phyloP scores from a whole-genome alignment of 1,284 basidiomycete species.

The Ceratobasidium sp. region DNA sequence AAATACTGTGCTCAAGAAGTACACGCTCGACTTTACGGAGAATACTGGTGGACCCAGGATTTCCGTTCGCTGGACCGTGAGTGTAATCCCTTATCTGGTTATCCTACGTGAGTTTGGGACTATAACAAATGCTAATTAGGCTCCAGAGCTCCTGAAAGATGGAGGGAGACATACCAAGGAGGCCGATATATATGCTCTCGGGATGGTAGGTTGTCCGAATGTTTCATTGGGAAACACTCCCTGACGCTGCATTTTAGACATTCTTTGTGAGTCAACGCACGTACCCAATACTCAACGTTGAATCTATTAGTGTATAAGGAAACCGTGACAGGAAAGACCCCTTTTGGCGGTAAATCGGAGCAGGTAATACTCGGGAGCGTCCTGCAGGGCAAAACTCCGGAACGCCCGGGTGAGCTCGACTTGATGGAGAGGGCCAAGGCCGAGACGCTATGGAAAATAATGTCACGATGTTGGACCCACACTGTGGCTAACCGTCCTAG shows the following conservation, averaged over 20 bases:
- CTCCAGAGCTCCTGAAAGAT: not conserved
- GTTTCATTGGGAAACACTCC: no score
- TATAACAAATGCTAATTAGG: not conserved
- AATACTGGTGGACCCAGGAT: not conserved
- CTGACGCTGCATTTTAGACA: no score
- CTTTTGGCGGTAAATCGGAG: not conserved
- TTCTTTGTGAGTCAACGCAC: not conserved
- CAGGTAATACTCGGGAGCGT: not conserved
- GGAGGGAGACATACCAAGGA: not conserved
- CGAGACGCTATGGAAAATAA: not conserved
- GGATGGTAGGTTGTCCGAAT: not conserved
- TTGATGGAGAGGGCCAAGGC: not conserved
- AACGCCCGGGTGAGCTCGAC: not conserved
- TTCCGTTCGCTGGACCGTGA: slow-evolving; percentile 6
- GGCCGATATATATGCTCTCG: not conserved
- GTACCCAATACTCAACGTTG: no score
- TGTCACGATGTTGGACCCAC: not conserved
- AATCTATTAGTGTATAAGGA: not conserved
- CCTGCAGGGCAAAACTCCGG: not conserved
- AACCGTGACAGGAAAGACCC: not conserved
- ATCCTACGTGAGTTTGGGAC: no score
- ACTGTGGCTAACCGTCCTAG: not conserved
- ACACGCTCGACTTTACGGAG: not conserved
- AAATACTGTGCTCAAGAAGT: not conserved
- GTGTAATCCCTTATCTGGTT: not conserved